A percentile compares a stretch with the other conserved stretches of the same genome.
These are phyloP conservation scores for Murraya koenigii DNA, from an alignment of 345 rosid genomes.

Conservation along the genomic window DNA sequence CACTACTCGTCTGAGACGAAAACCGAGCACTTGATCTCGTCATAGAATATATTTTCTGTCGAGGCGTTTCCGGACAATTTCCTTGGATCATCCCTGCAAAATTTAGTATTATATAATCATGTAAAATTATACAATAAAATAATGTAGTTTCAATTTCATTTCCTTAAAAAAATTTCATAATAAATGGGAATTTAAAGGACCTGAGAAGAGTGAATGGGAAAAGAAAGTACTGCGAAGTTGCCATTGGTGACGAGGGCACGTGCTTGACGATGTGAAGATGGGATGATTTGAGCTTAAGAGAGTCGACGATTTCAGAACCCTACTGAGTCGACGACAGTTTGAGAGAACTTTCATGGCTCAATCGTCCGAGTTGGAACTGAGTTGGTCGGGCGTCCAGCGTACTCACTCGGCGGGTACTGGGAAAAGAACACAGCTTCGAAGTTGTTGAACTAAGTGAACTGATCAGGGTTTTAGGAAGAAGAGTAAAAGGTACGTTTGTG, in stretches of 20 bases:
- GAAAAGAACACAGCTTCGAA: neutral
- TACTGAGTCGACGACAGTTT: conserved; percentile 38
- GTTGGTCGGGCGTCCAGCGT: neutral
- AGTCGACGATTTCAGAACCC: conserved; percentile 31
- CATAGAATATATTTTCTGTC: conserved; percentile 15
- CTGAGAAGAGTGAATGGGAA: conserved; percentile 24
- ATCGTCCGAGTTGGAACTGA: neutral
- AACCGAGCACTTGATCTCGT: conserved; percentile 24
- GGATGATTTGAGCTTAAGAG: conserved; percentile 22
- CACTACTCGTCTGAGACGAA: conserved; percentile 32
- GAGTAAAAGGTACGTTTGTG: neutral
- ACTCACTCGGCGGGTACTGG: conserved; percentile 18
- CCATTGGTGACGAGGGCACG: conserved; percentile 32
- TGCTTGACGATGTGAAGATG: conserved; percentile 8
- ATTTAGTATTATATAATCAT: neutral
- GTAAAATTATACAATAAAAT: too few species aligned
- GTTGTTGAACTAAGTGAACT: neutral
- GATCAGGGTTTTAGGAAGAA: conserved; percentile 12
- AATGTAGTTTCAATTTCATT: neutral
- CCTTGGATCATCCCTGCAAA: conserved; percentile 22
- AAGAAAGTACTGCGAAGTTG: conserved; percentile 8
- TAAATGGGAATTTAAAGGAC: conserved; percentile 16
- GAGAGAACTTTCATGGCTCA: conserved; percentile 41
- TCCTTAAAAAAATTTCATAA: neutral
- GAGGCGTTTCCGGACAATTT: conserved; percentile 16